phyloP scores from a whole-genome alignment of 305 asterid genomes.

The Fraxinus latifolia region DNA sequence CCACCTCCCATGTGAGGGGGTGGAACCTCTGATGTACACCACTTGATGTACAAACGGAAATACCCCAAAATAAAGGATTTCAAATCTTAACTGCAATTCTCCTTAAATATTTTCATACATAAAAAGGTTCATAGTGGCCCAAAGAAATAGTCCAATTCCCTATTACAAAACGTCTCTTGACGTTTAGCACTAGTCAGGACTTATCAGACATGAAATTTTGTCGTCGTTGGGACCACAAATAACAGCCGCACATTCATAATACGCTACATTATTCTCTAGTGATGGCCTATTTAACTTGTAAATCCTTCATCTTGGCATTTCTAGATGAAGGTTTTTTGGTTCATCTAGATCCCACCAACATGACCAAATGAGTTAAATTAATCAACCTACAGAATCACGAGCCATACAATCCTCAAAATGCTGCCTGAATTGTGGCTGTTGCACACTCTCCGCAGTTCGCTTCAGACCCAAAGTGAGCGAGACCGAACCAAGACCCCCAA shows the following conservation, averaged over 20 bases:
- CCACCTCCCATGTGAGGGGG: too few species aligned
- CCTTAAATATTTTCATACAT: background rate
- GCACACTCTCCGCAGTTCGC: conserved; percentile 32
- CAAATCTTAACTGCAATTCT: too few species aligned
- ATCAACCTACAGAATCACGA: conserved; percentile 38
- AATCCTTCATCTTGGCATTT: background rate
- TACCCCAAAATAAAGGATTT: too few species aligned
- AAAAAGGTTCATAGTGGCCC: background rate
- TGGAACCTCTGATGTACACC: too few species aligned
- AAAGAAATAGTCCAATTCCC: background rate
- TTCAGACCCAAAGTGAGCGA: conserved; percentile 68
- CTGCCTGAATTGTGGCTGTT: conserved; percentile 30
- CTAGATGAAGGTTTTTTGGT: background rate
- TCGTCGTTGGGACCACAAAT: background rate
- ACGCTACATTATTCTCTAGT: background rate
- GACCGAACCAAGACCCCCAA: conserved; percentile 59
- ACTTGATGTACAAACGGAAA: too few species aligned
- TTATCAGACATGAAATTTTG: background rate
- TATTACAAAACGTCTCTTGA: background rate
- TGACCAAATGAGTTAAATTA: background rate
- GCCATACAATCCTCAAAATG: conserved; percentile 38
- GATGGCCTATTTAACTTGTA: background rate
- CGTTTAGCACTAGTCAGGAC: background rate
- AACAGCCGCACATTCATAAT: background rate
- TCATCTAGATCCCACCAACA: background rate